Base-by-base conservation (phyloP, 2,329 filamentous ascomycete species). In the Biscogniauxia mediterranea region DNA sequence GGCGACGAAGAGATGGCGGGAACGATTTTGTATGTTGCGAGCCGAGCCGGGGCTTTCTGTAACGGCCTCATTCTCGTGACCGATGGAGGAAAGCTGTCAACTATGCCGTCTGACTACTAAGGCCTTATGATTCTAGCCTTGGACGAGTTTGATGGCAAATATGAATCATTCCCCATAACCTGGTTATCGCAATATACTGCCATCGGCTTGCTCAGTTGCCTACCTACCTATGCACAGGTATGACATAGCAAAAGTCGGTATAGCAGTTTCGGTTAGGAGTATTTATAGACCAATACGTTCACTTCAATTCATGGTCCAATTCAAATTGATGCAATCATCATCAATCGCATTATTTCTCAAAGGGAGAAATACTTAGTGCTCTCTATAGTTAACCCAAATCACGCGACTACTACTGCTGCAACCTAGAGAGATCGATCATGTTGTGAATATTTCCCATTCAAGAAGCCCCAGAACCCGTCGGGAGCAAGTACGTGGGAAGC, bases 1-100 rank as follows among this genome's bases (percentile, higher is more conserved):
- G 61, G 64, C 8, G 67, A 71, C 11, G 69, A 74, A 58, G 71
- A 74, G 19, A 73, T 73, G 70, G 67, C 62, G 8, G 71, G 72
- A 1, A 65, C 61, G 7, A 51, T 70, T 8, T 64, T 74, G 5
- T 73, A 73, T 55, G 61, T 74, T n/a, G 70, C 70, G 2, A 69
- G 70, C 46, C 67, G 67, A 42, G 71, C 71, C 13, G 70, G 72
- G 5, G 64, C 70, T 53, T 74, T 61, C 56, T 70, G 67, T 55
- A 74, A 73, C 49, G 70, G 71, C 1, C 52, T 69, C 13, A 63
- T 73, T n/a, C 61, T 73, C 3, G 62, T 73, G 8, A 62, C 56
- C 9, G 71, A 73, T 52, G 72, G 72, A 15, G 72, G 71, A 9
- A 68, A 63, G 42, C 19, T 72, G n/a, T 54, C 65, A 5, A 63